Evolutionary conservation across 208 protist genomes (phyloP).

Genomic region (Trichomonas gallinae): DNA sequence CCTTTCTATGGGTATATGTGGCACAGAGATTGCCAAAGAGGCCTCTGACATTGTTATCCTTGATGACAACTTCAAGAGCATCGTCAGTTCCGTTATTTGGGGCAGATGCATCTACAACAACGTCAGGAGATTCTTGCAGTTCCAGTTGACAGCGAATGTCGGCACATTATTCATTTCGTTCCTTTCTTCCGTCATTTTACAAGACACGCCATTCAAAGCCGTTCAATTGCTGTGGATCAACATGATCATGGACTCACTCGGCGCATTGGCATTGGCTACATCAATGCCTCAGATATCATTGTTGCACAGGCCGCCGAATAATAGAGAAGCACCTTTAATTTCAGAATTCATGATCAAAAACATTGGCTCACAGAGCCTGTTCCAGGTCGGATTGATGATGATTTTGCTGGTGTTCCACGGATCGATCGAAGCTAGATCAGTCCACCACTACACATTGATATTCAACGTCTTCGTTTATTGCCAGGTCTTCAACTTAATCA

Average conservation of each 20-base stretch:
- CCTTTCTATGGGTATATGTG: constrained; percentile 64
- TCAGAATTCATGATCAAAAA: background rate
- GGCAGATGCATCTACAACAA: constrained; percentile 88
- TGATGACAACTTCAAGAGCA: constrained; percentile 71
- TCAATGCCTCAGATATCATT: constrained; percentile 10
- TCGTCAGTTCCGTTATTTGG: constrained; percentile 71
- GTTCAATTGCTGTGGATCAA: constrained; percentile 34
- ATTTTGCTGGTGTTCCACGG: constrained; percentile 42
- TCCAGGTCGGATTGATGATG: constrained; percentile 18
- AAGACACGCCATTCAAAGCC: constrained; percentile 26
- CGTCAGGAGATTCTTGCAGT: constrained; percentile 89
- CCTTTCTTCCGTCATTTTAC: background rate
- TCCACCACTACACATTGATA: constrained; percentile 29
- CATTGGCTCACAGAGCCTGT: background rate
- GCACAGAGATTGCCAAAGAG: constrained; percentile 50
- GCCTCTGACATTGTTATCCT: constrained; percentile 52
- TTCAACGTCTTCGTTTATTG: constrained; percentile 41
- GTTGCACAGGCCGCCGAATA: constrained; percentile 25
- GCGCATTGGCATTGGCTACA: constrained; percentile 26
- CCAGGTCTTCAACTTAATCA: constrained; percentile 40
- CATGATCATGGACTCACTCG: constrained; percentile 29
- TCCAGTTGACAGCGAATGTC: constrained; percentile 47
- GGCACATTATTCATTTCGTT: background rate
- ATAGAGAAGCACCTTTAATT: constrained; percentile 25
- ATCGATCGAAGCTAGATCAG: background rate